Base-by-base conservation (phyloP, 2,329 filamentous ascomycete genomes). In the Fusarium falciforme region DNA sequence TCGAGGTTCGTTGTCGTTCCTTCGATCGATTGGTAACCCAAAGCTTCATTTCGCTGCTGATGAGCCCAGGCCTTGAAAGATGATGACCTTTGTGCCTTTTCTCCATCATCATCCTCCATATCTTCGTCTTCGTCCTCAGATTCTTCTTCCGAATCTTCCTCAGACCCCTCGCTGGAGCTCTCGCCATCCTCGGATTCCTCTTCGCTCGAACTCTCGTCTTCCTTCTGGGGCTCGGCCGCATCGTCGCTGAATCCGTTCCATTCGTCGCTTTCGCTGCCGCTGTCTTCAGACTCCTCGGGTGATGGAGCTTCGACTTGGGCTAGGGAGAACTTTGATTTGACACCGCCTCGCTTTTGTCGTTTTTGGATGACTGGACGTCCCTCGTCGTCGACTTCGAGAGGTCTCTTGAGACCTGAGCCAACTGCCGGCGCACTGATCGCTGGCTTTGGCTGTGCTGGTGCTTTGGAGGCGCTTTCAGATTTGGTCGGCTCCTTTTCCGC, bases 1-100 rank as follows among this genome's bases (percentile, higher is more conserved):
- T 86, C 83, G 35, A 87, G 80, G 14, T 83, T 78, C 9, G 83
- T 82, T 31, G 85, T 81, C n/a, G 78, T 82, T 36, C 82, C 82
- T 14, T 86, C 83, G 40, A 83, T 82, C 4, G 89, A 85, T 66
- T 87, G 75, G 75, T 89, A 92, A 0, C 95, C 95, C 35, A 97
- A 86, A 6, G 93, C 93, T 77, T 96, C 90, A 77, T 98, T 98
- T 66, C 95, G 90, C 82, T 96, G 93, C 77, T 94, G 91, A 33
- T 92, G 91, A 22, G 96, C 96, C 96, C 96, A 99, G 3, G 93
- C 89, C 82, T 98, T 98, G 87, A 99, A 99, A 0, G 94, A 94
- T 2, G 89, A 90, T 8, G 83, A 81, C 81, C 69, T 83, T 74
- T 82, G 80, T 17, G 79, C 77, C 55, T 80, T 78, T 36, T 73